Conservation (phyloP, 768 basidiomycete genomes). For the Gautieria morchelliformis region DNA sequence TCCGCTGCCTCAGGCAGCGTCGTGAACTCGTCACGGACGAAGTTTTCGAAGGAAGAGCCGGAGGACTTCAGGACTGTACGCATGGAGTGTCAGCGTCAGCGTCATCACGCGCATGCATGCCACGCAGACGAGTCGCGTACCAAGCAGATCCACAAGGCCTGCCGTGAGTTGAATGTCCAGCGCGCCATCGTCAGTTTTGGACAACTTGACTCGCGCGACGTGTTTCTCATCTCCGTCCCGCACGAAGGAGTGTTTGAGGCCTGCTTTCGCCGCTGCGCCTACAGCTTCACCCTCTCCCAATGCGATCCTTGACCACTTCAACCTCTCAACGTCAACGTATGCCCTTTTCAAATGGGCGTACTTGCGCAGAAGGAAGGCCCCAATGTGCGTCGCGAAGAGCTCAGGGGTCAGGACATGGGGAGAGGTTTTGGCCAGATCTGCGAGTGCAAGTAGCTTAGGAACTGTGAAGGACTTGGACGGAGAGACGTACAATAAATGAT, state of each 20-base stretch:
- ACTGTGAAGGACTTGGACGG: not conserved
- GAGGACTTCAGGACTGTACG: constrained; percentile 76
- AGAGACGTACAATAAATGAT: constrained; percentile 47
- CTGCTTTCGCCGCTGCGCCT: constrained; percentile 13
- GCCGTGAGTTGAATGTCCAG: constrained; percentile 52
- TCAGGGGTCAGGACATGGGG: constrained; percentile 80
- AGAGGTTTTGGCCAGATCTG: constrained; percentile 82
- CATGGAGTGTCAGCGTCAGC: not conserved
- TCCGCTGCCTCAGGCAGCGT: constrained; percentile 78
- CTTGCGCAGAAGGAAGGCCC: constrained; percentile 68
- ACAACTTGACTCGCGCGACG: constrained; percentile 48
- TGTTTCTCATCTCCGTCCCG: constrained; percentile 90
- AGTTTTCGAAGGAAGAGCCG: constrained; percentile 76
- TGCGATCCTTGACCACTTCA: constrained; percentile 75
- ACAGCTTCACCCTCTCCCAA: not conserved
- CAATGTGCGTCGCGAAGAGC: constrained; percentile 81
- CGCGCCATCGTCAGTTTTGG: constrained; percentile 13
- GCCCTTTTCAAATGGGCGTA: constrained; percentile 70
- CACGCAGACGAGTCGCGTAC: constrained; percentile 30
- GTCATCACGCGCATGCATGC: not conserved
- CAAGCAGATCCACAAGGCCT: constrained; percentile 69
- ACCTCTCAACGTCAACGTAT: constrained; percentile 62
- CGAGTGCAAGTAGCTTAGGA: not conserved
- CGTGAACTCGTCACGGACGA: constrained; percentile 82
- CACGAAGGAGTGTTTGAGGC: constrained; percentile 74